These are phyloP conservation scores for Candida mesenterica DNA, from an alignment of 1,139 yeast genomes.

Conservation along the genomic window DNA sequence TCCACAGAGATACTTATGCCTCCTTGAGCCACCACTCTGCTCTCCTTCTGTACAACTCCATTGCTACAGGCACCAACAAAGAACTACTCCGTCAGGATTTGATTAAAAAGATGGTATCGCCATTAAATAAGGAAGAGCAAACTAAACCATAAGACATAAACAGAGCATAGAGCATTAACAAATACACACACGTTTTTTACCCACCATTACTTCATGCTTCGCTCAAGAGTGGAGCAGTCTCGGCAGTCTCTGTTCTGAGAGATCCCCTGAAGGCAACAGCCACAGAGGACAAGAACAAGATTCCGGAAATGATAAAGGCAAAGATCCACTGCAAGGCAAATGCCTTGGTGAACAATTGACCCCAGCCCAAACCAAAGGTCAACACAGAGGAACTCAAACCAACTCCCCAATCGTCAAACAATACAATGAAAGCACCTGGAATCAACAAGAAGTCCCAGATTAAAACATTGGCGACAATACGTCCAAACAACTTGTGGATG, in stretches of 20 bases:
- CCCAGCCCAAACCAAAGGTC: constrained; percentile 63
- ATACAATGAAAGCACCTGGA: constrained; percentile 55
- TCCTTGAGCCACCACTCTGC: constrained; percentile 70
- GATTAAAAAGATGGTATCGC: constrained; percentile 56
- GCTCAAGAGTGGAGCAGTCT: constrained; percentile 10
- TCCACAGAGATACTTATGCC: constrained; percentile 73
- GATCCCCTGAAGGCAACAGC: constrained; percentile 37
- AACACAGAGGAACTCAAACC: constrained; percentile 60
- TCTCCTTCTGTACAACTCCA: constrained; percentile 62
- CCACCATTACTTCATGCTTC: no score
- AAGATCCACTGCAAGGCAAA: constrained; percentile 85
- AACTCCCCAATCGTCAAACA: constrained; percentile 70
- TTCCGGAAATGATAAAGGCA: constrained; percentile 63
- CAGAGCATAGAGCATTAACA: no score
- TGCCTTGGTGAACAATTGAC: constrained; percentile 64
- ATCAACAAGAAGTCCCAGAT: constrained; percentile 76
- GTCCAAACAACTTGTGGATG: constrained; percentile 58
- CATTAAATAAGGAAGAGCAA: constrained; percentile 1
- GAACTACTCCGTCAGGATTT: constrained; percentile 47
- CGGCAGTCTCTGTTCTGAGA: constrained; percentile 5
- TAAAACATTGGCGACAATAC: constrained; percentile 67
- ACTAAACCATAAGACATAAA: no score
- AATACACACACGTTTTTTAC: no score
- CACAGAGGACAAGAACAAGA: constrained; percentile 48
- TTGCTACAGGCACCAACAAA: constrained; percentile 58